These are phyloP conservation scores for Henckelia pumila DNA, from an alignment of 257 asterid genomes.

Conservation along the genomic window DNA sequence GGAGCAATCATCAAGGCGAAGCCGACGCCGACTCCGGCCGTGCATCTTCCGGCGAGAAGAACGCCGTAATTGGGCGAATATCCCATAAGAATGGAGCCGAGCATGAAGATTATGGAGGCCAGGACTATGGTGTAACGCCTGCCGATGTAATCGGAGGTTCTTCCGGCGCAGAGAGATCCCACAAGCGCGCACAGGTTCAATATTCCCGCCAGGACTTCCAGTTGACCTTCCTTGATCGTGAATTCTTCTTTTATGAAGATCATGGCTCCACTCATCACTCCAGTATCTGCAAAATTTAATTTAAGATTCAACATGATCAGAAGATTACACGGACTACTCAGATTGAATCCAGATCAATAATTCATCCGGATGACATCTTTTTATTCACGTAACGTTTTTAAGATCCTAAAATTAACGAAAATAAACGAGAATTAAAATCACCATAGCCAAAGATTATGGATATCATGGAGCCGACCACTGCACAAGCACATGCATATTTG, in stretches of 20 bases:
- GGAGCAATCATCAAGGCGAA: conserved; percentile 90
- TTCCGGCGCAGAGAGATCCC: conserved; percentile 69
- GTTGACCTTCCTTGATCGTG: conserved; percentile 40
- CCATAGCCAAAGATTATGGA: conserved; percentile 78
- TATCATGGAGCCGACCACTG: conserved; percentile 67
- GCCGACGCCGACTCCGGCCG: conserved; percentile 77
- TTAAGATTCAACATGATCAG: too few relatives aligned
- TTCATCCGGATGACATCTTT: not conserved
- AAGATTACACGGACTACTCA: too few relatives aligned
- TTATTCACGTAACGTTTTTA: not conserved
- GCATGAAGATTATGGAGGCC: conserved; percentile 59
- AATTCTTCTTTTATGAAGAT: conserved; percentile 69
- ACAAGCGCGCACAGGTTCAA: conserved; percentile 62
- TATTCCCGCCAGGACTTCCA: conserved; percentile 66
- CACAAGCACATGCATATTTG: conserved; percentile 58
- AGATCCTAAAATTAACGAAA: not conserved
- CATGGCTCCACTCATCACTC: conserved; percentile 89
- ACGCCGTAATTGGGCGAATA: conserved; percentile 52
- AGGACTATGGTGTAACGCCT: conserved; percentile 51
- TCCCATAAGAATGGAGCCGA: conserved; percentile 71
- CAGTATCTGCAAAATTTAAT: conserved; percentile 60
- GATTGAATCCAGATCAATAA: too few relatives aligned
- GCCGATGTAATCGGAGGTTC: conserved; percentile 66
- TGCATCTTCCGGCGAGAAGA: conserved; percentile 52
- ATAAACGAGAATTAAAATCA: too few relatives aligned